Conservation (phyloP, 768 basidiomycete species). For the Auriscalpium microsporum region DNA sequence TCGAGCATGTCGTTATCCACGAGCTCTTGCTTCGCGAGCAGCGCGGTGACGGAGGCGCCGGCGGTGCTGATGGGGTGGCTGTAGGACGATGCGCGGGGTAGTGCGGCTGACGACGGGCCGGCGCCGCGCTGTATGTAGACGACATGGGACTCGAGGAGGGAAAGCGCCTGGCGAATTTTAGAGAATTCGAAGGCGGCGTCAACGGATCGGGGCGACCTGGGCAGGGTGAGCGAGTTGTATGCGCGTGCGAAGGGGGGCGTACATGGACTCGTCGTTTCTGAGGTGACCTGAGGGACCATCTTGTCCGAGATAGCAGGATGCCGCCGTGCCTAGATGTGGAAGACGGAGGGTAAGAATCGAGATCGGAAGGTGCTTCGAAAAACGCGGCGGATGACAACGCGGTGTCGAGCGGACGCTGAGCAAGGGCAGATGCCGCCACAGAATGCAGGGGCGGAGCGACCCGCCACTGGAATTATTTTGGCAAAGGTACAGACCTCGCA, state of each 20-base stretch:
- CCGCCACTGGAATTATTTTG: neutral
- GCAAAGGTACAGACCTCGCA: slow-evolving; percentile 48
- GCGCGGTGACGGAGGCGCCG: slow-evolving; percentile 19
- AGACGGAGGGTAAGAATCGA: neutral
- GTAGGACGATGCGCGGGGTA: slow-evolving; percentile 8
- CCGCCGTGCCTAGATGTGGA: slow-evolving; percentile 55
- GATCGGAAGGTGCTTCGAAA: neutral
- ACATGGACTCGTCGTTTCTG: slow-evolving; percentile 44
- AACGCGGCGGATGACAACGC: no score
- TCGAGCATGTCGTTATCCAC: slow-evolving; percentile 27
- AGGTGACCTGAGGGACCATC: slow-evolving; percentile 42
- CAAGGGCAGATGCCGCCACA: no score
- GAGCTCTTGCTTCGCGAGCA: slow-evolving; percentile 1
- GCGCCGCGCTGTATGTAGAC: slow-evolving; percentile 22
- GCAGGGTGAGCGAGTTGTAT: slow-evolving; percentile 2
- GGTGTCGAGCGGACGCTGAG: no score
- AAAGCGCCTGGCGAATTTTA: slow-evolving; percentile 58
- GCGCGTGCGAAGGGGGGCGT: slow-evolving; percentile 20
- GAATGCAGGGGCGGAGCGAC: no score
- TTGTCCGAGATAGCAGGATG: slow-evolving; percentile 71
- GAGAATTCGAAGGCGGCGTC: slow-evolving; percentile 63
- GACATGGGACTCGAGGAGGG: slow-evolving; percentile 55
- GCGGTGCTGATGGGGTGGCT: slow-evolving; percentile 12
- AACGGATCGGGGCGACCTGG: slow-evolving; percentile 27
- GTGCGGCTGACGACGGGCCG: slow-evolving; percentile 17